Evolutionary conservation across 495 filamentous ascomycete genomes (phyloP).

Genomic region (Penicillium nucicola): DNA sequence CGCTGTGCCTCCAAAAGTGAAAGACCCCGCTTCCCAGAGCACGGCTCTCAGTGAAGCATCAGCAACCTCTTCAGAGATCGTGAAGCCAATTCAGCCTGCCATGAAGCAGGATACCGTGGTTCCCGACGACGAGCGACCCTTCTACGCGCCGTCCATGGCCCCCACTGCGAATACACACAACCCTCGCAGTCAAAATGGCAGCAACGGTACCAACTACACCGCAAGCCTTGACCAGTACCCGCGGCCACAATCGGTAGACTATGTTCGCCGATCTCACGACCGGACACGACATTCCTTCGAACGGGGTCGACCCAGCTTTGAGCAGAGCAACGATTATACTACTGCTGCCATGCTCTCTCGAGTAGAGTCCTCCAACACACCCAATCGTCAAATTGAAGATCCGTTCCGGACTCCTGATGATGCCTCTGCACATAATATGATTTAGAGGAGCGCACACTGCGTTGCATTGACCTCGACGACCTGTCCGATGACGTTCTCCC

Average conservation of each 20-base stretch:
- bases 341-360: conserved; percentile 78
- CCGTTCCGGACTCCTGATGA: conserved; percentile 38
- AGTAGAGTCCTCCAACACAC: conserved; percentile 70
- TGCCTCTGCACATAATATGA: conserved; percentile 29
- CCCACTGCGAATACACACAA: conserved; percentile 76
- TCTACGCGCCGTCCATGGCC: conserved; percentile 84
- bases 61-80: conserved; percentile 58
- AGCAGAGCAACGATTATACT: conserved; percentile 85
- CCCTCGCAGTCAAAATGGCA: conserved; percentile 82
- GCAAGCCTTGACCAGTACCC: conserved; percentile 51
- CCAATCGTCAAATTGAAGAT: conserved; percentile 21
- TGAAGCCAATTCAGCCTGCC: conserved; percentile 59
- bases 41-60: conserved; percentile 40
- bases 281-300: conserved; percentile 58
- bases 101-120: conserved; percentile 55
- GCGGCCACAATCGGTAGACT: conserved; percentile 56
- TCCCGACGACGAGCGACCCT: conserved; percentile 80
- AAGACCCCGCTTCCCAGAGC: conserved; percentile 2
- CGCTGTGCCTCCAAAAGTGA: conserved; percentile 31
- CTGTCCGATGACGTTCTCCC: conserved; percentile 30
- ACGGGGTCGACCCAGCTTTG: conserved; percentile 65
- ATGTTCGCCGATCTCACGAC: conserved; percentile 74
- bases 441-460: conserved; percentile 20
- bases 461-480: conserved; percentile 31
- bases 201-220: conserved; percentile 91